Conservation (phyloP, 1,139 yeast genomes). For the Kluyveromyces marxianus region DNA sequence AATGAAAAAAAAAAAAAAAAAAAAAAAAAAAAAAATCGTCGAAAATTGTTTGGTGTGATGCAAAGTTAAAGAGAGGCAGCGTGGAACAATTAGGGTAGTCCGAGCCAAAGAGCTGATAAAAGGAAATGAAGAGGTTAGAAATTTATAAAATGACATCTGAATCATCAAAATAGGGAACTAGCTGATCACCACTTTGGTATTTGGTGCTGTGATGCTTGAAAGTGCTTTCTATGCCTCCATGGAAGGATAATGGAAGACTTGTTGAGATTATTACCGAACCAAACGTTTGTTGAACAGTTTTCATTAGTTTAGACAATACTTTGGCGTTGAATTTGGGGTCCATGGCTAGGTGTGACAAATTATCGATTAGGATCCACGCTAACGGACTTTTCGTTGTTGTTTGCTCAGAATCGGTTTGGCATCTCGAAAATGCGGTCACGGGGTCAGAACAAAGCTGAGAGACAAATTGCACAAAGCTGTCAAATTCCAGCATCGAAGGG, state of each 20-base stretch:
- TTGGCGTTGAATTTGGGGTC: conserved; percentile 4
- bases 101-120: background rate
- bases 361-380: conserved; percentile 26
- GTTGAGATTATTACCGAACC: conserved; percentile 27
- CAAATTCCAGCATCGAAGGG: conserved; percentile 16
- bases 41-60: background rate
- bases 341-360: conserved; percentile 16
- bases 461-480: conserved; percentile 20
- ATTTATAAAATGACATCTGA: conserved; percentile 1
- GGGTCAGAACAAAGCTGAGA: conserved; percentile 21
- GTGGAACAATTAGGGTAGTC: background rate
- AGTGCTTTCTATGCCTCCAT: conserved; percentile 23
- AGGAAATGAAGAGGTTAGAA: background rate
- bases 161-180: conserved; percentile 1
- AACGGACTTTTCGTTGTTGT: conserved; percentile 13
- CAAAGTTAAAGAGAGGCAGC: background rate
- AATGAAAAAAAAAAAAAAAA: background rate
- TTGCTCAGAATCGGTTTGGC: conserved; percentile 9
- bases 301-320: conserved; percentile 14
- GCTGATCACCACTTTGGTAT: conserved; percentile 5
- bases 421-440: conserved; percentile 17
- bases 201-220: conserved; percentile 6
- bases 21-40: background rate
- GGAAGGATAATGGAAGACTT: conserved; percentile 26
- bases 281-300: conserved; percentile 16